Percentiles rank a stretch among this genome's conserved stretches.
Conservation (phyloP, 129 eudicot species). For the Gnaphalium uliginosum region DNA sequence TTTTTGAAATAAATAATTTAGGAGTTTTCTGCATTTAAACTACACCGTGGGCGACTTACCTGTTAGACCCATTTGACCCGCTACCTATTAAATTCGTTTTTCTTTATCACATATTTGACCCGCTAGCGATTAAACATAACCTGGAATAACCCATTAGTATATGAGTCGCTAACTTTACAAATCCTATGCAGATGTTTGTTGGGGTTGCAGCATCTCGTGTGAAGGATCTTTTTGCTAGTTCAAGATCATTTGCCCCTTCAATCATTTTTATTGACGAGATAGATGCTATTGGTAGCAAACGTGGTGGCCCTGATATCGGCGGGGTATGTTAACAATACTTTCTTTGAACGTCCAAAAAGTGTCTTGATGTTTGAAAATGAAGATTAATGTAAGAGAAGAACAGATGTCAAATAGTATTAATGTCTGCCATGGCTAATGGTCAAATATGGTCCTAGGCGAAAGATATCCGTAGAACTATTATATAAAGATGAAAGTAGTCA, state of each 20-base stretch:
- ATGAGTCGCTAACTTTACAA: background rate
- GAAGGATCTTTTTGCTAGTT: conserved; percentile 86
- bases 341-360: conserved; percentile 17
- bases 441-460: background rate
- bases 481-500: no score
- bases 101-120: background rate
- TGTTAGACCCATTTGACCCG: background rate
- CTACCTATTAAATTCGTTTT: background rate
- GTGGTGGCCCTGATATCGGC: conserved; percentile 99
- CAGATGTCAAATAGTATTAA: background rate
- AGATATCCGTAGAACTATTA: background rate
- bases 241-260: conserved; percentile 89
- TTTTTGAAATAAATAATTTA: background rate
- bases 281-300: conserved; percentile 98
- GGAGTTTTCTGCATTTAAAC: background rate
- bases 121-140: background rate
- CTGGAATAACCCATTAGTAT: background rate
- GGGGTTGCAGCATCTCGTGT: conserved; percentile 99
- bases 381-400: background rate
- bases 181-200: conserved; percentile 78
- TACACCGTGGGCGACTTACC: background rate
- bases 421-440: background rate
- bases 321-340: conserved; percentile 59
- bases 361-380: background rate
- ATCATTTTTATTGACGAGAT: conserved; percentile 96